These are phyloP conservation scores for Coemansia sp. DNA, from an alignment of 192 early-diverging fungal genomes.

Conservation along the genomic window DNA sequence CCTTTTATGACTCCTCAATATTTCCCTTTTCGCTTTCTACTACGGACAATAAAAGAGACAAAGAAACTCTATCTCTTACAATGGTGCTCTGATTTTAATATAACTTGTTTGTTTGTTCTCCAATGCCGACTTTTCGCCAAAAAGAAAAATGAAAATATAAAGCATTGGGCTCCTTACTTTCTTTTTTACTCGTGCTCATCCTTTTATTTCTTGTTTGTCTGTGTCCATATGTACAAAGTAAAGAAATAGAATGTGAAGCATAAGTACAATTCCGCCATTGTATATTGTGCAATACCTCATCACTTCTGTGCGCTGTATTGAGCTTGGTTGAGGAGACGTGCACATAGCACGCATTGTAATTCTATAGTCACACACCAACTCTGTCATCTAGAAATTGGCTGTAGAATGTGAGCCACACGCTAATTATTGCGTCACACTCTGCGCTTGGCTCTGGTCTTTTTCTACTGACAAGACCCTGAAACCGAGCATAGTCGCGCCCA, in stretches of 20 bases:
- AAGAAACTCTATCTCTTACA: constrained; percentile 1
- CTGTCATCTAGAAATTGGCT: constrained; percentile 5
- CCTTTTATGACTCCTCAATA: constrained; percentile 2
- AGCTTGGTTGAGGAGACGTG: not conserved
- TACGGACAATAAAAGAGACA: not conserved
- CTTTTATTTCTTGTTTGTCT: not conserved
- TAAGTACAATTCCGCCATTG: not conserved
- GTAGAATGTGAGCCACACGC: constrained; percentile 15
- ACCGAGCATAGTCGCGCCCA: constrained; percentile 1
- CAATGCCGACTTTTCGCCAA: not conserved
- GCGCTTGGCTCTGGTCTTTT: not conserved
- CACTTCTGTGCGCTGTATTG: not conserved
- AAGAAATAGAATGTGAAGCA: not conserved
- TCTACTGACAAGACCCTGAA: not conserved
- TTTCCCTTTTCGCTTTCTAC: not conserved
- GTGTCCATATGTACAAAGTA: not conserved
- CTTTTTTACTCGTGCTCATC: not conserved
- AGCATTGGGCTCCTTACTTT: not conserved
- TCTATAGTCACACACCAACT: not conserved
- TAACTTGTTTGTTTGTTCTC: not conserved
- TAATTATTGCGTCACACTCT: constrained; percentile 11
- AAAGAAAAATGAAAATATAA: not conserved
- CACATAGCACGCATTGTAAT: constrained; percentile 4
- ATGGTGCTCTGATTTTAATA: not conserved
- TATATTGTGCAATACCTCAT: not conserved